These are phyloP conservation scores for Pugionium dolabratum DNA, from an alignment of 345 rosid species.

Conservation along the genomic window DNA sequence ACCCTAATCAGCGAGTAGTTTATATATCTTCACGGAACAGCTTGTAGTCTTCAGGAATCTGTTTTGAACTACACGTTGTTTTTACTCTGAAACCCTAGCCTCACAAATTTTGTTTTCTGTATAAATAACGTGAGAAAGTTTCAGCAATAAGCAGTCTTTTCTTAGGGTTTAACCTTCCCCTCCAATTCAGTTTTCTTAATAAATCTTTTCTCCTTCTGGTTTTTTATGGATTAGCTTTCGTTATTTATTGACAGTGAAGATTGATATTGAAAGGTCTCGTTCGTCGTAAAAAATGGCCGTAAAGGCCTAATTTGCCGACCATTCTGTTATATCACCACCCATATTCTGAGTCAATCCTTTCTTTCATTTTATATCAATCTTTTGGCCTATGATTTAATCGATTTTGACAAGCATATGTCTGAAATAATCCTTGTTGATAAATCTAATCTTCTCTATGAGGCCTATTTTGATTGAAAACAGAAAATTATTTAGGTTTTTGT, in stretches of 20 bases:
- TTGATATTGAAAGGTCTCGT: conserved; percentile 80
- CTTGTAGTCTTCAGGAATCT: too few species aligned
- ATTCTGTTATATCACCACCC: conserved; percentile 99
- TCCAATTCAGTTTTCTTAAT: too few species aligned
- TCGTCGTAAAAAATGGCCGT: conserved; percentile 83
- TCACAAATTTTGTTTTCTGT: too few species aligned
- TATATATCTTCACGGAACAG: too few species aligned
- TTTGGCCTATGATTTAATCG: conserved; percentile 57
- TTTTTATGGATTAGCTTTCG: background rate
- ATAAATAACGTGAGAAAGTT: background rate
- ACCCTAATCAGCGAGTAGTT: too few species aligned
- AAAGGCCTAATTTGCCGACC: conserved; percentile 81
- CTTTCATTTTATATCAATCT: background rate
- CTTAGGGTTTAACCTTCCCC: too few species aligned
- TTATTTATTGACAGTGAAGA: conserved; percentile 64
- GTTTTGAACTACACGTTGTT: too few species aligned
- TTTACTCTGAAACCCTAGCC: too few species aligned
- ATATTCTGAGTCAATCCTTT: conserved; percentile 67
- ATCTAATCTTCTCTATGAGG: conserved; percentile 8
- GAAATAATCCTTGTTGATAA: conserved; percentile 39
- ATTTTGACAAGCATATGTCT: conserved; percentile 95
- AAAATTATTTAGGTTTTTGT: too few species aligned
- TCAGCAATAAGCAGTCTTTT: background rate
- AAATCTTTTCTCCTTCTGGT: background rate
- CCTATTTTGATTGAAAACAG: background rate